Evolutionary conservation across 2,329 filamentous ascomycete species (phyloP).

Genomic region (Colletotrichum noveboracense): DNA sequence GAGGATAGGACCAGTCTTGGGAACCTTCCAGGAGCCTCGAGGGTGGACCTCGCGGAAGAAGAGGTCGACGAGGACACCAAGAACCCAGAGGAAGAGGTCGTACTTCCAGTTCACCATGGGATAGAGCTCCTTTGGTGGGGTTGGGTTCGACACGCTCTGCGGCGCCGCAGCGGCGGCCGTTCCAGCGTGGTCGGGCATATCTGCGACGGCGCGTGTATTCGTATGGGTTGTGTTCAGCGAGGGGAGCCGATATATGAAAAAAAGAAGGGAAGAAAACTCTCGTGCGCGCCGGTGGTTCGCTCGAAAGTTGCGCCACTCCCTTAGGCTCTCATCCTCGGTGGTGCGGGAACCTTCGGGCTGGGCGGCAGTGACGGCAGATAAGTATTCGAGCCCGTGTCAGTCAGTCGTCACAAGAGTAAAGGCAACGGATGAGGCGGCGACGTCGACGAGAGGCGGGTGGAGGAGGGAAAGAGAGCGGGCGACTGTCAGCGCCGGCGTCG

Average conservation of each 20-base stretch:
- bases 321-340: constrained; percentile 17
- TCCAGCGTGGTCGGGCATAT: constrained; percentile 17
- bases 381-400: not conserved
- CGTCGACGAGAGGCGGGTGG: not conserved
- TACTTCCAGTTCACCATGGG: constrained; percentile 78
- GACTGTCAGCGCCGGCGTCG: not conserved
- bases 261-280: not conserved
- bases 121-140: constrained; percentile 59
- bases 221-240: not conserved
- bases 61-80: constrained; percentile 86
- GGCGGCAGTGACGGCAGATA: not conserved
- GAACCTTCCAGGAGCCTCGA: constrained; percentile 92
- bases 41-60: constrained; percentile 99
- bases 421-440: not conserved
- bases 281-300: not conserved
- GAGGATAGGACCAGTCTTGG: constrained; percentile 84
- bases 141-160: constrained; percentile 29
- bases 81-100: constrained; percentile 77
- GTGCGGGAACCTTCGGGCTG: constrained; percentile 11
- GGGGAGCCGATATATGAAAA: not conserved
- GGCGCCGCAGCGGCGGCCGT: constrained; percentile 23
- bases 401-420: not conserved
- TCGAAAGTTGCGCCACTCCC: constrained; percentile 18
- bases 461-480: not conserved
- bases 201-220: not conserved